Base-by-base conservation (phyloP, 108 stramenopile genomes). In the Discostella stelligeroides region DNA sequence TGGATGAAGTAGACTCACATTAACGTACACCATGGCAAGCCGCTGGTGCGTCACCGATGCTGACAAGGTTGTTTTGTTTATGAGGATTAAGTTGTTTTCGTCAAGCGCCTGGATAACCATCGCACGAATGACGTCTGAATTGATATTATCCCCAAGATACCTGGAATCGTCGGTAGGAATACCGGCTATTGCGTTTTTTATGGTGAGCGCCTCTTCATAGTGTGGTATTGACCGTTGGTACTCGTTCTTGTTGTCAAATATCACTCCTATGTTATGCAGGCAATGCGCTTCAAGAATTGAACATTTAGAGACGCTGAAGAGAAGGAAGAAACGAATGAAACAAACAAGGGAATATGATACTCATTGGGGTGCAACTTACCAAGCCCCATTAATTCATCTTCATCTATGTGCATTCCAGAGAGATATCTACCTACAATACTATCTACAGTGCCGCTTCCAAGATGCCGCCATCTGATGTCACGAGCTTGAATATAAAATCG, bases 401-500 rank as follows among this genome's bases (percentile, higher is more conserved):
- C 75, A 42, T 76, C 75, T 20, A 76, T 47, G 45, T 24, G 37
- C 45, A 39, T 47, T 50, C 67, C 61, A 24, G 58, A 57, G 18
- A 62, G 43, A 63, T 76, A 76, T 50, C 75, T 68, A 25, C 54
- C 66, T 50, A 76, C 34, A 14, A 76, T 76, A 48, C 61, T 76
- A 49, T 76, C 75, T 1, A 70, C 73, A 29, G 48, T 60, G 7
- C 76, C 72, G 13, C 71, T 58, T 37, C 76, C 76, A 38, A 74
- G 63, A 51, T 81, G 75, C 17, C 66, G 56, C 58, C 81, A 76
- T 28, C 64, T 66, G 11, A 82, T 34, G 43, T 73, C 68, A 23
- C 73, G 67, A 56, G 73, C 49, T 65, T 82, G 63, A 27, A 74
- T 78, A 50, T 59, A 82, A 69, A 41, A 74, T 21, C 69, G 45